These are phyloP conservation scores for Sordariomycetes sp. DNA, from an alignment of 2,329 filamentous ascomycete genomes.

Conservation along the genomic window DNA sequence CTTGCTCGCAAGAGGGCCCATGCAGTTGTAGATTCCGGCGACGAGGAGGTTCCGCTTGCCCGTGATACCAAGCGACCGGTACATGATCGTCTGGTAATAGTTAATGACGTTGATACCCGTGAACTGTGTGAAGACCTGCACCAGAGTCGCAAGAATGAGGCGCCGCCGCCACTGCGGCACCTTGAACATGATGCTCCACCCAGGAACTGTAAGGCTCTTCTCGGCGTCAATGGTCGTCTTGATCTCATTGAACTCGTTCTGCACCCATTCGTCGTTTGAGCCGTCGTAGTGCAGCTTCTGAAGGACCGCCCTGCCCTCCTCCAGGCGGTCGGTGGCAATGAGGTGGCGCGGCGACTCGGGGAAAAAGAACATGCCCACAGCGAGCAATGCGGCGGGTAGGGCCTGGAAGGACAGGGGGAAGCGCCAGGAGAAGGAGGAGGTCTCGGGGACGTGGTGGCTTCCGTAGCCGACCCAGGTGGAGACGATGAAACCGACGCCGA, in stretches of 20 bases:
- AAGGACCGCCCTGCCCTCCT: not conserved
- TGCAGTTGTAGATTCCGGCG: slow-evolving; percentile 45
- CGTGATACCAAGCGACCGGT: slow-evolving; percentile 28
- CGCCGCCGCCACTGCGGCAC: slow-evolving; percentile 26
- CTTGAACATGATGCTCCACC: slow-evolving; percentile 1
- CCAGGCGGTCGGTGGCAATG: not conserved
- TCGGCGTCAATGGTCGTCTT: slow-evolving; percentile 2
- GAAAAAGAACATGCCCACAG: slow-evolving; percentile 43
- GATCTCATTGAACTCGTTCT: not conserved
- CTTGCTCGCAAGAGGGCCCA: slow-evolving; percentile 35
- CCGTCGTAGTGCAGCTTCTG: not conserved
- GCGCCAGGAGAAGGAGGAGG: slow-evolving; percentile 43
- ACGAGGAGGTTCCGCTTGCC: slow-evolving; percentile 39
- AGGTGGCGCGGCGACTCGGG: slow-evolving; percentile 54
- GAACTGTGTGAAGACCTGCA: slow-evolving; percentile 73
- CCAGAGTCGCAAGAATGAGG: slow-evolving; percentile 44
- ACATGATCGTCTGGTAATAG: slow-evolving; percentile 54
- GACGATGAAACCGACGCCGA: slow-evolving; percentile 37
- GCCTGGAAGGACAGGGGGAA: slow-evolving; percentile 39
- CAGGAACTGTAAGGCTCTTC: slow-evolving; percentile 27
- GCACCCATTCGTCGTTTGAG: not conserved
- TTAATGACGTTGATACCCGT: slow-evolving; percentile 66
- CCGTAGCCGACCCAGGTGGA: slow-evolving; percentile 27
- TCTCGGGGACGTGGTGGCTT: slow-evolving; percentile 16
- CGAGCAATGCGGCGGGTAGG: slow-evolving; percentile 44